Conservation (phyloP, 352 stramenopile genomes). For the Globisporangium viniferum region DNA sequence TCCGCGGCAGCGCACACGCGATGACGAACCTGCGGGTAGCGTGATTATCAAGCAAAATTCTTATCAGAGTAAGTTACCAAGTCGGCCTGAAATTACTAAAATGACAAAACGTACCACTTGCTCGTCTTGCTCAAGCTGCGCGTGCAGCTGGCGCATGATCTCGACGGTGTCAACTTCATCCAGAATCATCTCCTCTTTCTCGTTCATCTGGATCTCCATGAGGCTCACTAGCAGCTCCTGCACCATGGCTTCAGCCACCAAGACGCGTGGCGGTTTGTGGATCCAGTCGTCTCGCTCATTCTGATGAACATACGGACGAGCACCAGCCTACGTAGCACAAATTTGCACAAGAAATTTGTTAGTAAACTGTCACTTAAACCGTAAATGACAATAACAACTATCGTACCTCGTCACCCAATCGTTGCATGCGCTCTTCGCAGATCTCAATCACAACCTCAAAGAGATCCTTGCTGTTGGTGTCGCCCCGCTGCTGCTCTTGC, state of each 20-base stretch:
- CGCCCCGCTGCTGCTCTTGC: neutral
- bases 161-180: conserved; percentile 61
- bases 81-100: neutral
- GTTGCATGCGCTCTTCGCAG: conserved; percentile 50
- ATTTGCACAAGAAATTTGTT: neutral
- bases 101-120: conserved; percentile 22
- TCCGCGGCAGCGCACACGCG: conserved; percentile 44
- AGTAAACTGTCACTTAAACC: neutral
- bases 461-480: conserved; percentile 21
- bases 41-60: neutral
- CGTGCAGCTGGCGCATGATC: conserved; percentile 43
- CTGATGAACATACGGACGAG: neutral
- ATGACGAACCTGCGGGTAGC: conserved; percentile 24
- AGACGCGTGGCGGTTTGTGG: conserved; percentile 27
- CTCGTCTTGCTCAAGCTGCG: conserved; percentile 46
- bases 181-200: conserved; percentile 53
- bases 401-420: conserved; percentile 20
- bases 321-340: neutral
- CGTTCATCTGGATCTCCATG: conserved; percentile 43
- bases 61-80: neutral
- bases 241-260: conserved; percentile 65
- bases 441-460: conserved; percentile 50
- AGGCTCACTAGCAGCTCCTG: conserved; percentile 64
- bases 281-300: conserved; percentile 18
- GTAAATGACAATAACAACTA: neutral